Conservation (phyloP, 2,329 filamentous ascomycete species). For the Erysiphe pulchra region DNA sequence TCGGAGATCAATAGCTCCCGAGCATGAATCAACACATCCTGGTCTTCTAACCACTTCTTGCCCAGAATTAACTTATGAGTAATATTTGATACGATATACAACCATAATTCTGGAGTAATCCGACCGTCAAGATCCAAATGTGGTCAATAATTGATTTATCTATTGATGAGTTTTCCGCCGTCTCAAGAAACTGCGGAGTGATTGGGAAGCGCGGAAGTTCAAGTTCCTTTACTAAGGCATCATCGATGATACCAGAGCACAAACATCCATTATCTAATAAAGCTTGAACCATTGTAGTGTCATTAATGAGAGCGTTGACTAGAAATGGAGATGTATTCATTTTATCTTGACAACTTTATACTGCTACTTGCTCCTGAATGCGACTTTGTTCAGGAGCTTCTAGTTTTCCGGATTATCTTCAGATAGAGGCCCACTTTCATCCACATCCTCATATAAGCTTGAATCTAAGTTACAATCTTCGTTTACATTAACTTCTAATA, state of each 20-base stretch:
- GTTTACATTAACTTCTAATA: background rate
- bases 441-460: background rate
- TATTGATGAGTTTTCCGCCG: background rate
- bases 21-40: no score
- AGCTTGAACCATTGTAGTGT: no score
- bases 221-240: background rate
- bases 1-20: no score
- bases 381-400: background rate
- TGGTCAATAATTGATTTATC: background rate
- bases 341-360: background rate
- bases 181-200: background rate
- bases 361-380: background rate
- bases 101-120: background rate
- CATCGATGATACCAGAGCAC: no score
- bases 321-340: background rate
- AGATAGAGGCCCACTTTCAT: background rate
- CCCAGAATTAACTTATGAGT: no score
- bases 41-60: no score
- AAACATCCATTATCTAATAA: no score
- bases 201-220: background rate
- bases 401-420: background rate
- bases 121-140: background rate
- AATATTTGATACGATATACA: background rate
- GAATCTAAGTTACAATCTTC: background rate
- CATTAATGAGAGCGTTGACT: background rate